Conservation (phyloP, 73 alveolate species). For the Tetrahymena borealis region DNA sequence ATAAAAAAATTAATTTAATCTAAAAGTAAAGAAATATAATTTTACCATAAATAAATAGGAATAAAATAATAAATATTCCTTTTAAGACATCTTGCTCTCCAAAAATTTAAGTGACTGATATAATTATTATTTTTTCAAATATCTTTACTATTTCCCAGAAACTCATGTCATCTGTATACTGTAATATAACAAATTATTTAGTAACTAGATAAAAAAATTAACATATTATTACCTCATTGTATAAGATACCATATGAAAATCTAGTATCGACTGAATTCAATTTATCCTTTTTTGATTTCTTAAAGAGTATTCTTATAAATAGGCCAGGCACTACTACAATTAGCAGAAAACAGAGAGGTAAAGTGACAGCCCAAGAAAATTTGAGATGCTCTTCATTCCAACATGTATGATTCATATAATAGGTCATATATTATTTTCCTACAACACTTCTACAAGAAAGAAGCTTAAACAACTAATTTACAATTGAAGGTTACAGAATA, state of each 20-base stretch:
- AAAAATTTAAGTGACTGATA: background rate
- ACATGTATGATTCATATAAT: background rate
- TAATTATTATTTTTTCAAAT: background rate
- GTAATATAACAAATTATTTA: background rate
- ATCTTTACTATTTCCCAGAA: background rate
- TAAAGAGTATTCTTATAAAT: background rate
- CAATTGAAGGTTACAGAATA: background rate
- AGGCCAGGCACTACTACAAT: background rate
- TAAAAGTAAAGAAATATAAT: background rate
- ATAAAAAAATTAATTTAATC: background rate
- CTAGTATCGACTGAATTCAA: background rate
- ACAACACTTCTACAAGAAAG: background rate
- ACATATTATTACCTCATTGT: background rate
- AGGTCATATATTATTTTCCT: background rate
- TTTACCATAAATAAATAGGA: background rate
- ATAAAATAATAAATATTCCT: background rate
- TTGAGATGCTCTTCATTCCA: background rate
- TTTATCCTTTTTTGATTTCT: background rate
- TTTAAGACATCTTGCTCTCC: background rate
- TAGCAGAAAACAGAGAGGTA: background rate
- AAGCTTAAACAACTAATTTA: background rate
- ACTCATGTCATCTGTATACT: background rate
- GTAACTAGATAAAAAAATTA: background rate
- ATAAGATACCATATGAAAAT: background rate
- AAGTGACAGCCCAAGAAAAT: background rate